Evolutionary conservation across 2,329 filamentous ascomycete species (phyloP).

Genomic region (Stenocarpella maydis): DNA sequence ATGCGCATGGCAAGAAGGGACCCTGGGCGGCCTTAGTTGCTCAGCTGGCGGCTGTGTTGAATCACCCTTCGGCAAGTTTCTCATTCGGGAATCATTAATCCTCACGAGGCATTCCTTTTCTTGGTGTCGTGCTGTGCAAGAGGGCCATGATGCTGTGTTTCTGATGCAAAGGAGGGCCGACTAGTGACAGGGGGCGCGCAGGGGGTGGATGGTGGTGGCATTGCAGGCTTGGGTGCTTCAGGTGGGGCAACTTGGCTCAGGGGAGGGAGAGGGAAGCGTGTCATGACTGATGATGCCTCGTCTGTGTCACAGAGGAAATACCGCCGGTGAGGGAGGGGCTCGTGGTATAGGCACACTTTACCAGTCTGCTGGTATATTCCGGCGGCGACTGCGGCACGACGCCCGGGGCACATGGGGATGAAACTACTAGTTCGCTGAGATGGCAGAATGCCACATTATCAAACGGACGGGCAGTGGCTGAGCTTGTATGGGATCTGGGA

Average conservation of each 20-base stretch:
- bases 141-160: too few relatives aligned
- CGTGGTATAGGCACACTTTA: neutral
- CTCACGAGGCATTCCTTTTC: neutral
- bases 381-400: conserved; percentile 1
- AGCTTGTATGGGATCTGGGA: neutral
- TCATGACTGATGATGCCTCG: neutral
- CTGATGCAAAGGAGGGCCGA: neutral
- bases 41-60: too few relatives aligned
- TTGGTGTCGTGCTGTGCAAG: too few relatives aligned
- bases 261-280: neutral
- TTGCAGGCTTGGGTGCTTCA: conserved; percentile 20
- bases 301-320: neutral
- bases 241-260: conserved; percentile 23
- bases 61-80: too few relatives aligned
- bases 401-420: conserved; percentile 24
- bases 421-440: conserved; percentile 11
- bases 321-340: neutral
- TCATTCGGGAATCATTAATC: too few relatives aligned
- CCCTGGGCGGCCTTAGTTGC: too few relatives aligned
- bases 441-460: neutral
- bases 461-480: conserved; percentile 17
- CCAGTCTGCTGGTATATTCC: neutral
- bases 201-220: conserved; percentile 25
- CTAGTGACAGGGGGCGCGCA: neutral
- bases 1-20: too few relatives aligned